phyloP scores from a whole-genome alignment of 164 flowering plant species.

The Cinnamomum chago region DNA sequence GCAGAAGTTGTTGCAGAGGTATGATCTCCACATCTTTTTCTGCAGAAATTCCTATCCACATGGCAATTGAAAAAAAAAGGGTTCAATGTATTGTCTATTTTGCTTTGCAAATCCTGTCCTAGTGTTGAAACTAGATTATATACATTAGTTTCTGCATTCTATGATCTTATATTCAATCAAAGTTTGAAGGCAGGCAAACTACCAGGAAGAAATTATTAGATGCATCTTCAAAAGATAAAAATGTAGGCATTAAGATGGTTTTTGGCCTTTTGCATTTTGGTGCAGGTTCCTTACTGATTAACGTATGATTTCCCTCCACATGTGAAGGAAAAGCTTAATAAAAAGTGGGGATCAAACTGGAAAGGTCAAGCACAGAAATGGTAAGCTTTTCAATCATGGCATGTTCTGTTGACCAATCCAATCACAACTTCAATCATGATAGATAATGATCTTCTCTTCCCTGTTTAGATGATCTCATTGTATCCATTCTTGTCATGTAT shows the following conservation, averaged over 20 bases:
- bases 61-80: not conserved
- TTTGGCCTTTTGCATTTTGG: constrained; percentile 7
- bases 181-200: not conserved
- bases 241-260: too few relatives aligned
- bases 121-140: not conserved
- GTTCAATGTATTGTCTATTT: not conserved
- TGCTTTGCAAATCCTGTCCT: not conserved
- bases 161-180: not conserved
- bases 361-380: constrained; percentile 98
- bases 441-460: too few relatives aligned
- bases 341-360: constrained; percentile 85
- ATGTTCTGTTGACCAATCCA: too few relatives aligned
- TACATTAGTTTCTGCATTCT: not conserved
- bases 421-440: too few relatives aligned
- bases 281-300: constrained; percentile 84
- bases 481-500: too few relatives aligned
- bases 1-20: constrained; percentile 79
- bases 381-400: constrained; percentile 34
- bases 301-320: constrained; percentile 91
- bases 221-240: not conserved
- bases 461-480: too few relatives aligned
- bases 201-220: not conserved
- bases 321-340: constrained; percentile 66
- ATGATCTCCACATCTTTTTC: constrained; percentile 5
- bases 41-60: too few relatives aligned